Base-by-base conservation (phyloP, 2,329 filamentous ascomycete species). In the Raffaelea ambrosiae region DNA sequence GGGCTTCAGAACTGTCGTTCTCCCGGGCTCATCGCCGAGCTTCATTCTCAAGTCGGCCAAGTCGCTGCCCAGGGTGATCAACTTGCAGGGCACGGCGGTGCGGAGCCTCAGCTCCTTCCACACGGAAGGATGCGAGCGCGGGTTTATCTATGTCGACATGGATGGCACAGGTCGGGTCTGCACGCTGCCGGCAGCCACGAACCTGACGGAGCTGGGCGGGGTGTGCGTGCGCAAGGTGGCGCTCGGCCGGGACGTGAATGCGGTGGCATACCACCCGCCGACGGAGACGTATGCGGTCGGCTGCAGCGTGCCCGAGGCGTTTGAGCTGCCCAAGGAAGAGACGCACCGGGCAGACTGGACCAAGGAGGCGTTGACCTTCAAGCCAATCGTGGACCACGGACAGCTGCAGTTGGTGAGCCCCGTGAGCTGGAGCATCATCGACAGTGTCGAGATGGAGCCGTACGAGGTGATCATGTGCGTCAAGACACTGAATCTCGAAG, bases 271-370 rank as follows among this genome's bases (percentile, higher is more conserved):
- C 59, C 90, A 95, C 59, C 71, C 82, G 2, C 77, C 81, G 0
- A 84, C 84, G 39, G 79, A 81, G 20, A 79, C 84, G 0, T 96
- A 95, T 59, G 79, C 88, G 2, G 69, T 91, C 16, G 87, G 81
- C 4, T 90, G 86, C 48, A 84, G 81, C 52, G 70, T 71, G 8
- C 60, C 65, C 22, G 79, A 83, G 43, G 79, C 82, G 3, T 97
- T 95, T 60, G 85, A 88, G 62, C 74, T 96, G 20, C 88, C 88
- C 2, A 86, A 86, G 46, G 88, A 95, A 55, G 90, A 90, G 54
- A 83, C 95, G 50, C 81, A 88, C 53, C 86, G 94, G 55, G 76
- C 77, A 52, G 86, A 93, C 53, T 91, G 89, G 80, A 77, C 83
- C 20, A 79, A 79, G 52, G 90, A 94, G 58, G 83, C 83, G 62